phyloP scores from a whole-genome alignment of 176 grass and related monocot species.

The Metroxylon sagu region DNA sequence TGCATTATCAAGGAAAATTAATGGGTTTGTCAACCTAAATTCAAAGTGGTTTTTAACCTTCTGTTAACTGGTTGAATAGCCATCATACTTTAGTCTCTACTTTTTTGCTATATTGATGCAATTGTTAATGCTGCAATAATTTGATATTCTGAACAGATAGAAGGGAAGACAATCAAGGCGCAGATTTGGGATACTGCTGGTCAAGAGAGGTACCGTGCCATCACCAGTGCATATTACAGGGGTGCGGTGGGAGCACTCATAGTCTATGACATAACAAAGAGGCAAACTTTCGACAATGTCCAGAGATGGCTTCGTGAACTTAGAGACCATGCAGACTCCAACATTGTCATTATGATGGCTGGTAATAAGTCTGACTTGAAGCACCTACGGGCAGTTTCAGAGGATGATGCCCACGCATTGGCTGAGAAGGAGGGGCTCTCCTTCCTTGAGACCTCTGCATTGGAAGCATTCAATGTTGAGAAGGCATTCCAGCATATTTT shows the following conservation, averaged over 20 bases:
- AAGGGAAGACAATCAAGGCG: slow-evolving; percentile 58
- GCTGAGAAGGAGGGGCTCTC: slow-evolving; percentile 60
- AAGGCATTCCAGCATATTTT: slow-evolving; percentile 59
- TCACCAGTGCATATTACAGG: slow-evolving; percentile 72
- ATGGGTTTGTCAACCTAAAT: no score
- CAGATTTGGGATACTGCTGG: slow-evolving; percentile 75
- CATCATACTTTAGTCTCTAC: no score
- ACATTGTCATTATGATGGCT: slow-evolving; percentile 74
- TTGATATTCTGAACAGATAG: slow-evolving; percentile 25
- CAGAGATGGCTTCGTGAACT: slow-evolving; percentile 62
- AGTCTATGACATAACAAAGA: slow-evolving; percentile 69
- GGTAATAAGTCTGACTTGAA: slow-evolving; percentile 64
- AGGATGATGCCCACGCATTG: slow-evolving; percentile 51
- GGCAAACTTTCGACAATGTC: slow-evolving; percentile 61
- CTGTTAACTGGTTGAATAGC: no score
- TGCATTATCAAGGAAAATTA: no score
- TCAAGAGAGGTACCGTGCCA: slow-evolving; percentile 62
- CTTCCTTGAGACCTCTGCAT: slow-evolving; percentile 53
- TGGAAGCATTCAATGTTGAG: slow-evolving; percentile 62
- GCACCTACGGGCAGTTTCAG: slow-evolving; percentile 49
- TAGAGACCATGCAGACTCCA: slow-evolving; percentile 58
- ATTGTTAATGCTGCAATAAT: no score
- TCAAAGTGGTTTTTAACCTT: no score
- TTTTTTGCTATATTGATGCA: no score
- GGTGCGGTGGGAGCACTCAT: slow-evolving; percentile 66